Evolutionary conservation across 202 grass and related monocot genomes (phyloP).

Genomic region (Digitaria exilis): DNA sequence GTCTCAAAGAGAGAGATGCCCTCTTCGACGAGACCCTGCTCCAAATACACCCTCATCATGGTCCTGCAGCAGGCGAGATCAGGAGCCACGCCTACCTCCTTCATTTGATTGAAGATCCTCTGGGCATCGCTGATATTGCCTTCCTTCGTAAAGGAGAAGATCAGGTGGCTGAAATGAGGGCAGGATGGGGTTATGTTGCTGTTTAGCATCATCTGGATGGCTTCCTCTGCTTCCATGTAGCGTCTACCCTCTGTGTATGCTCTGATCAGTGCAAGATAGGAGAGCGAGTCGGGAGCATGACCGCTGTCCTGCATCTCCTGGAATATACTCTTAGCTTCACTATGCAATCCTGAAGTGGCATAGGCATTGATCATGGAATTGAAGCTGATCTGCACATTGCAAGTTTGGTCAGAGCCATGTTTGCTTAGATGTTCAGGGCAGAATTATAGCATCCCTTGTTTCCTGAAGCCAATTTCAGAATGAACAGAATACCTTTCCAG

Average conservation of each 20-base stretch:
- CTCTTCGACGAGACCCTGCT: constrained; percentile 51
- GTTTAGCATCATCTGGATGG: constrained; percentile 53
- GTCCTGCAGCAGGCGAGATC: constrained; percentile 68
- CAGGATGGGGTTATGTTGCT: constrained; percentile 52
- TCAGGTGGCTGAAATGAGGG: constrained; percentile 75
- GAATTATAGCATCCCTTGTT: not conserved
- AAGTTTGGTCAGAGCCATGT: constrained; percentile 1
- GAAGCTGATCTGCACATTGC: constrained; percentile 76
- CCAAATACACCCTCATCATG: constrained; percentile 80
- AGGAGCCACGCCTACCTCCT: constrained; percentile 44
- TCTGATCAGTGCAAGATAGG: constrained; percentile 63
- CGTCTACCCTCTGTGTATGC: constrained; percentile 54
- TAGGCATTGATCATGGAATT: constrained; percentile 84
- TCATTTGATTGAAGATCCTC: constrained; percentile 61
- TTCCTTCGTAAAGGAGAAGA: constrained; percentile 66
- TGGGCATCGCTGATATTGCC: constrained; percentile 54
- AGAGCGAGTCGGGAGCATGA: constrained; percentile 53
- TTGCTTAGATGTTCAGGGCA: not conserved
- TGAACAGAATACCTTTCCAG: constrained; percentile 63
- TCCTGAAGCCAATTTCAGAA: not conserved
- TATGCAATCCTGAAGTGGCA: constrained; percentile 58
- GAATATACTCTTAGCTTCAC: constrained; percentile 57
- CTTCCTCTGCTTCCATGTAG: constrained; percentile 62
- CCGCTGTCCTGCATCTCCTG: constrained; percentile 59
- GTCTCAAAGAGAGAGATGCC: constrained; percentile 70